Evolutionary conservation across 148 eudicot genomes (phyloP).

Genomic region (Silene uniflora): DNA sequence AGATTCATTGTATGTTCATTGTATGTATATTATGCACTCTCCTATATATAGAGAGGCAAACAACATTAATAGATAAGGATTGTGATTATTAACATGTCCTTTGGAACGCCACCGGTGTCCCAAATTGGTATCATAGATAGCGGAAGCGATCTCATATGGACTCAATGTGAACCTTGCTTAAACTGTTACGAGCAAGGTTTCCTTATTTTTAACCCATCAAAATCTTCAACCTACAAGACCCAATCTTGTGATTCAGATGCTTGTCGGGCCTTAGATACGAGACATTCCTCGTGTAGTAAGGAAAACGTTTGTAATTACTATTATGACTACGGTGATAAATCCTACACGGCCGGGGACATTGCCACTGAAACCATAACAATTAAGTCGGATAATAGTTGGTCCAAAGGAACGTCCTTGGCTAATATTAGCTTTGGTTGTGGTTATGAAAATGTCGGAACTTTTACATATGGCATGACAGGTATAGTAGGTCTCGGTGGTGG

Average conservation of each 20-base stretch:
- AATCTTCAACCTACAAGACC: conserved; percentile 15
- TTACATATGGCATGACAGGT: conserved; percentile 10
- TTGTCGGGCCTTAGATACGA: not conserved
- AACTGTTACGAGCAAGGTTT: conserved; percentile 9
- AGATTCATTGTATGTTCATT: too few relatives aligned
- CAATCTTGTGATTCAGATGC: conserved; percentile 14
- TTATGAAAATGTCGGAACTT: conserved; percentile 21
- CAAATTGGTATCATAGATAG: conserved; percentile 17
- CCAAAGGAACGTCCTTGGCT: not conserved
- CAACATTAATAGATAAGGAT: too few relatives aligned
- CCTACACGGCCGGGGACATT: conserved; percentile 31
- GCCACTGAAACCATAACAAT: conserved; percentile 36
- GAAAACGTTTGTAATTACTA: conserved; percentile 23
- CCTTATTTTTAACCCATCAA: conserved; percentile 24
- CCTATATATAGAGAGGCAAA: too few relatives aligned
- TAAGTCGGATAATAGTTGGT: not conserved
- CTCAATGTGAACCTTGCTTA: conserved; percentile 25
- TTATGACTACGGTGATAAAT: conserved; percentile 25
- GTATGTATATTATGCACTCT: too few relatives aligned
- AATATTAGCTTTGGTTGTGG: too few relatives aligned
- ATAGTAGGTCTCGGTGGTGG: conserved; percentile 40
- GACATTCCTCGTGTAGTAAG: not conserved
- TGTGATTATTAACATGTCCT: too few relatives aligned
- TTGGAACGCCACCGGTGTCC: conserved; percentile 1
- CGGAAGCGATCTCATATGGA: conserved; percentile 31